Evolutionary conservation across 176 grass and related monocot species (phyloP), one percentile per base, ranked within the genome.

Genomic region (Triticum monococcum): DNA sequence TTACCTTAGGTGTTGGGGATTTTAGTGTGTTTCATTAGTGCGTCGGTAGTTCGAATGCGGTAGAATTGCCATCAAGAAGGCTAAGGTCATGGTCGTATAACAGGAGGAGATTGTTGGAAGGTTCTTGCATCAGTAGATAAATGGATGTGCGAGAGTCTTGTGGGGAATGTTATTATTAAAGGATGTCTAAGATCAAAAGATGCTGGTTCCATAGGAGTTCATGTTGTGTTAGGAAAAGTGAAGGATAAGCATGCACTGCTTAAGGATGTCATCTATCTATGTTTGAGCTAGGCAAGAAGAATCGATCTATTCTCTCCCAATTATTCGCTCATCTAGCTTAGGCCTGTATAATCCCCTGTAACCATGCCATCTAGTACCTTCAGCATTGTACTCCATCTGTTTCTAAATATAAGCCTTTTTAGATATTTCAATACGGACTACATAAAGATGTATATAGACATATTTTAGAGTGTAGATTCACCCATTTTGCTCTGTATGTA

Each of bases 271-370:
- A 75, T 75, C 12, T 52, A 75, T 14, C 14, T 75, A 74, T 75
- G 41, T 74, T 45, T 46, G 40, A 48, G 71, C 13, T 12, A 75
- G 43, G 43, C 23, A 75, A 75, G 43, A 30, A 75, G 72, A 43
- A 75, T 18, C 13, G 17, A 25, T 75, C 43, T 75, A 50, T 75
- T 50, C 14, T 30, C 8, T 52, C 72, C 14, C 3, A 31, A 28
- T 75, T 52, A 75, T 52, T 75, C 25, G 28, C 72, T 75, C 41
- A 75, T 75, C 24, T 75, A 52, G 43, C 43, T 43, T 50, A 75
- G n/a, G 72, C 14, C 43, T 75, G 8, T 75, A 24, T 48, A 18
- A 75, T 48, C 24, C 25, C 43, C 24, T 30, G 24, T 43, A 75
- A 30, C 43, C 41, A 75, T 75, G 24, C 43, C 14, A 1, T 30